phyloP scores from a whole-genome alignment of 495 filamentous ascomycete genomes.

The Trichoderma erinaceum region DNA sequence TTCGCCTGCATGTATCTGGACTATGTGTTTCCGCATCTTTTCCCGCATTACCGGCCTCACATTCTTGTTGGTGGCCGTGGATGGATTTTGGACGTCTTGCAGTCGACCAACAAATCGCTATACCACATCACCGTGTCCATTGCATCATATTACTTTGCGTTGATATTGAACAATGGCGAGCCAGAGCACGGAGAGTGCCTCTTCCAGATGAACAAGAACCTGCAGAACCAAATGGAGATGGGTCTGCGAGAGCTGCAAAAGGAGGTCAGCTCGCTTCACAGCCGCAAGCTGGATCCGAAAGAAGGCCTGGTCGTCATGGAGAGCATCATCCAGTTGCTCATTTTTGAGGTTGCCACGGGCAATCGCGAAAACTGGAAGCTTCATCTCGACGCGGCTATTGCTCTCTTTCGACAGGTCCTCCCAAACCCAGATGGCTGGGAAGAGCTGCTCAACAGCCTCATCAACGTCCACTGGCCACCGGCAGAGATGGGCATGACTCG shows the following conservation, averaged over 20 bases:
- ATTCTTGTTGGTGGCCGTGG: slow-evolving; percentile 41
- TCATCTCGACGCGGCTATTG: slow-evolving; percentile 44
- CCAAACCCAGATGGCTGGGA: slow-evolving; percentile 20
- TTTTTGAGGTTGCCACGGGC: slow-evolving; percentile 41
- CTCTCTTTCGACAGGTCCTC: slow-evolving; percentile 41
- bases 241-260: slow-evolving; percentile 37
- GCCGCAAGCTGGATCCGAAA: slow-evolving; percentile 25
- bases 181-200: slow-evolving; percentile 24
- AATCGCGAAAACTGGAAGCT: slow-evolving; percentile 41
- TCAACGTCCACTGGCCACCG: slow-evolving; percentile 26
- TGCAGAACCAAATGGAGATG: slow-evolving; percentile 35
- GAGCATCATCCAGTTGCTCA: slow-evolving; percentile 49
- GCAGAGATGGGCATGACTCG: slow-evolving; percentile 20
- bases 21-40: slow-evolving; percentile 46
- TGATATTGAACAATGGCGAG: slow-evolving; percentile 24
- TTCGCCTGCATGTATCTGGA: slow-evolving; percentile 47
- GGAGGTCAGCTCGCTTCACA: slow-evolving; percentile 35
- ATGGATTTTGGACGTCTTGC: slow-evolving; percentile 47
- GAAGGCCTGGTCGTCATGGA: slow-evolving; percentile 40
- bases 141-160: slow-evolving; percentile 44
- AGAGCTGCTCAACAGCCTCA: slow-evolving; percentile 29
- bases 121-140: slow-evolving; percentile 41
- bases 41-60: slow-evolving; percentile 48
- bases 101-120: slow-evolving; percentile 43
- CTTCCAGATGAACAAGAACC: slow-evolving; percentile 26